Evolutionary conservation across 2,329 filamentous ascomycete species (phyloP), one percentile per base, ranked within the genome.

Genomic region (Hypoxylon sp.): DNA sequence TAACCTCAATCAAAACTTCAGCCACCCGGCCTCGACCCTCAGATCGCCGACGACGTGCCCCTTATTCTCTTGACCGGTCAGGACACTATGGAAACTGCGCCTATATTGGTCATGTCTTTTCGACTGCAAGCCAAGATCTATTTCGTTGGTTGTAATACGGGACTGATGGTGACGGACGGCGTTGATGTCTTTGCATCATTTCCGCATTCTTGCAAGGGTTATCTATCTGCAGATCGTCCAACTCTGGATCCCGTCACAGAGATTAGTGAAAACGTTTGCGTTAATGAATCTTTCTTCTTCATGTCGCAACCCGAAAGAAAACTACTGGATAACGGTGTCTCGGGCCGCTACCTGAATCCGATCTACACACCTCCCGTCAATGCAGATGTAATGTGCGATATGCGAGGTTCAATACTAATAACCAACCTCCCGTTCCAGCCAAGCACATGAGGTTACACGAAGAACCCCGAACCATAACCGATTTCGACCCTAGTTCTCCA

Each of bases 321-420:
- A 55, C 36, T 55, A 60, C 50, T 67, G 50, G 60, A 25, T 38
- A 62, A 48, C 61, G 43, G 56, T 63, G 57, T 64, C 19, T 63
- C 64, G 67, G 69, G 50, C 63, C 67, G 67, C 61, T 50, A 60
- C 56, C 62, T 46, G 53, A 69, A 65, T 64, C 61, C 55, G 65
- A 70, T 68, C 65, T 68, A 63, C 67, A 56, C 41, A 59, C 56
- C 38, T 67, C 57, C 58, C 67, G 53, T 17, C 38, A 43, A 60
- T 65, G 65, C 59, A 69, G 43, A 62, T 63, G 64, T 59, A 60
- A 55, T 60, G 64, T 63, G 62, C 59, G 38, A 64, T 65, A 68
- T 65, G 57, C 55, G 65, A 68, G 48, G 59, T 64, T 38, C 46
- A 51, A 43, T 63, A 45, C 41, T 36, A 14, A 28, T 21, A 28